These are phyloP conservation scores for Podospora tetraspora DNA, from an alignment of 495 filamentous ascomycete species.

Conservation along the genomic window DNA sequence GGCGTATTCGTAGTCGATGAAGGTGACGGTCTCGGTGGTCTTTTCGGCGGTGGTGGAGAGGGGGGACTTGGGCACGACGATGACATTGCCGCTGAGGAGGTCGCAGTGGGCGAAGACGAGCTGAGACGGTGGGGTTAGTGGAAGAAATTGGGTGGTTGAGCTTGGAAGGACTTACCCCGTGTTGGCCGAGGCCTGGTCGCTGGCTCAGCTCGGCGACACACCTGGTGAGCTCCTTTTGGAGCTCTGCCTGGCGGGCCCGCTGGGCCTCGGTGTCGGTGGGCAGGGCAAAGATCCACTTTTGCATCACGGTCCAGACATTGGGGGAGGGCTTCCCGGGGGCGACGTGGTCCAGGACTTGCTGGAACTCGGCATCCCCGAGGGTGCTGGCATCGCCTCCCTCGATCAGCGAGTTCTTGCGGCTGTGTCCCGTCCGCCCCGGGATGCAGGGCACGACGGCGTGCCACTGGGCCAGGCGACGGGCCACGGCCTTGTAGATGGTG, in stretches of 20 bases:
- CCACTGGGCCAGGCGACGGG: conserved; percentile 81
- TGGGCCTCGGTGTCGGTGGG: conserved; percentile 65
- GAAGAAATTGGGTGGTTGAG: background rate
- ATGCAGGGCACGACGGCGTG: conserved; percentile 72
- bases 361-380: conserved; percentile 31
- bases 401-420: conserved; percentile 30
- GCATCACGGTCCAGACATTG: conserved; percentile 89
- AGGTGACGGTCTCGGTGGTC: conserved; percentile 56
- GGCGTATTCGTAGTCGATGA: conserved; percentile 98
- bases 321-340: conserved; percentile 60
- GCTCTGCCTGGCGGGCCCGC: conserved; percentile 53
- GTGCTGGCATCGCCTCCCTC: conserved; percentile 18
- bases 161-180: conserved; percentile 54
- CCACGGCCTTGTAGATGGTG: conserved; percentile 74
- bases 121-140: conserved; percentile 40
- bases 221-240: conserved; percentile 70
- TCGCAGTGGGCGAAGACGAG: conserved; percentile 94
- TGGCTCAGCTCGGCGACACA: conserved; percentile 66
- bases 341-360: conserved; percentile 49
- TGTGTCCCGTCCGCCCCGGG: conserved; percentile 32
- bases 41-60: conserved; percentile 27
- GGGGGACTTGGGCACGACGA: conserved; percentile 57
- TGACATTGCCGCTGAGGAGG: conserved; percentile 90
- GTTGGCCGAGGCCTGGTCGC: conserved; percentile 63
- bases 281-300: conserved; percentile 89